These are phyloP conservation scores for Candida xiaguanensis DNA, from an alignment of 805 yeast genomes.

Conservation along the genomic window DNA sequence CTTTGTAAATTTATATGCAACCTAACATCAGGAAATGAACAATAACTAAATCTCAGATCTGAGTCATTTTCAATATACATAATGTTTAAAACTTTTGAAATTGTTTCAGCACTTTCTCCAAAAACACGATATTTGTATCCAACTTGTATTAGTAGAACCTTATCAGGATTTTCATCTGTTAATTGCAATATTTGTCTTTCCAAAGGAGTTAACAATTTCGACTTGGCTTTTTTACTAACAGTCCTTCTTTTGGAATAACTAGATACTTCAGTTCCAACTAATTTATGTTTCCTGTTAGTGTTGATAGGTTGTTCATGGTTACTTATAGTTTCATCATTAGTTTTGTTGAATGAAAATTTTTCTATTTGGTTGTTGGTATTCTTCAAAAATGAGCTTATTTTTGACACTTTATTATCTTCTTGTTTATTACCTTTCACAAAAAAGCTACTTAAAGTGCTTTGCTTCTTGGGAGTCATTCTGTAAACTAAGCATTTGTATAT, in stretches of 20 bases:
- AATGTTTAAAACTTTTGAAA: constrained; percentile 62
- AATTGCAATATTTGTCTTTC: constrained; percentile 74
- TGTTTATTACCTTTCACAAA: neutral
- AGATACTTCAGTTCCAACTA: neutral
- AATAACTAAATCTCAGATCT: constrained; percentile 66
- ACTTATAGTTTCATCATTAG: neutral
- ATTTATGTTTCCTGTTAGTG: neutral
- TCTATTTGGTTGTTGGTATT: neutral
- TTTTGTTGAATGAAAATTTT: neutral
- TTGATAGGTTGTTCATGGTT: neutral
- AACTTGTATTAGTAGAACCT: constrained; percentile 75
- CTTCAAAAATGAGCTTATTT: neutral
- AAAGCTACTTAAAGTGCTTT: constrained; percentile 3
- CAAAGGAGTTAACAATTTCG: constrained; percentile 51
- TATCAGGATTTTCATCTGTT: constrained; percentile 58
- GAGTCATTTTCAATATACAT: constrained; percentile 71
- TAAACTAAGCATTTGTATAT: neutral
- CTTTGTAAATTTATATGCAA: constrained; percentile 74
- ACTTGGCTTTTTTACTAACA: neutral
- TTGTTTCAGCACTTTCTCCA: constrained; percentile 78
- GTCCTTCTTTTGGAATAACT: neutral
- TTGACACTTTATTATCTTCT: neutral
- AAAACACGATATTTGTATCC: constrained; percentile 90
- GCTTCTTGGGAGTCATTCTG: constrained; percentile 7
- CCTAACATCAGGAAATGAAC: constrained; percentile 78